Percentiles rank a stretch among this genome's conserved stretches.
Evolutionary conservation across 2,329 filamentous ascomycete species (phyloP).

Genomic region (Colletotrichum sp.): DNA sequence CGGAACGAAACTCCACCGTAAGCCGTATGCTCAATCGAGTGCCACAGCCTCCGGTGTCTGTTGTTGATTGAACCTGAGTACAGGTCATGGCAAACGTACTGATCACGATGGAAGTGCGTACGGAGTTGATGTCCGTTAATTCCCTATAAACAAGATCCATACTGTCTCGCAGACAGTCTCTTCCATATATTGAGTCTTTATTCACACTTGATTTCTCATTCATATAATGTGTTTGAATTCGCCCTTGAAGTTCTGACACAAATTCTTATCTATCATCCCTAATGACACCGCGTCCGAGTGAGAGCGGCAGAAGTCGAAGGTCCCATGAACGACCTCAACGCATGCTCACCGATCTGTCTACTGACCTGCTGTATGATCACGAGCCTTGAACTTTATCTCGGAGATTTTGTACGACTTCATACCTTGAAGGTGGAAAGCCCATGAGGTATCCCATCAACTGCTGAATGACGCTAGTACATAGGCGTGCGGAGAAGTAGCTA

Average conservation of each 20-base stretch:
- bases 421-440: neutral
- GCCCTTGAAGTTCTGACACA: neutral
- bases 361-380: neutral
- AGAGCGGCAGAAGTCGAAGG: neutral
- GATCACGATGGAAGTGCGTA: neutral
- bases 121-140: neutral
- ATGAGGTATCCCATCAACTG: too few relatives aligned
- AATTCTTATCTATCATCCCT: neutral
- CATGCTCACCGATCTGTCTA: neutral
- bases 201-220: fast-evolving
- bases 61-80: neutral
- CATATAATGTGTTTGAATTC: neutral
- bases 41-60: neutral
- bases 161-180: neutral
- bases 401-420: fast-evolving
- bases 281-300: neutral
- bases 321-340: neutral
- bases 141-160: neutral
- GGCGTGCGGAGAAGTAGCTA: too few relatives aligned
- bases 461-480: too few relatives aligned
- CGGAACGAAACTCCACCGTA: neutral
- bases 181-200: neutral
- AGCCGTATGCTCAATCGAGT: neutral
- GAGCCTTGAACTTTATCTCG: neutral
- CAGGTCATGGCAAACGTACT: neutral